Conservation (phyloP, 345 rosid genomes). For the Theobroma cacao region DNA sequence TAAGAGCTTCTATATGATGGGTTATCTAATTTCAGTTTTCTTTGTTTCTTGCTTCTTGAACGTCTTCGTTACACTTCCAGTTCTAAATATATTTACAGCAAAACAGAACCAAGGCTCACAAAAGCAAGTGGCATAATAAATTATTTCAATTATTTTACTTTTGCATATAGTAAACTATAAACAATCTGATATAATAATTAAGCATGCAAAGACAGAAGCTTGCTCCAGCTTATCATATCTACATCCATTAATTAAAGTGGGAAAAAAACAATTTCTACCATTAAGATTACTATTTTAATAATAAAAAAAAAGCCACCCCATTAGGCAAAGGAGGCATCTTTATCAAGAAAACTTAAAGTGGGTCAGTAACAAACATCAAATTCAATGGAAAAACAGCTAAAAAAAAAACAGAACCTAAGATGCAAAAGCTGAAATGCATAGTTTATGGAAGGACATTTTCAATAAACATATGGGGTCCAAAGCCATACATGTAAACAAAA, state of each 20-base stretch:
- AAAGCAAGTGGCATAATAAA: conserved; percentile 4
- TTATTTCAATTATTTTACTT: neutral
- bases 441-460: neutral
- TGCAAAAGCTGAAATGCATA: neutral
- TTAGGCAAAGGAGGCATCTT: neutral
- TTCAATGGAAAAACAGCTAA: neutral
- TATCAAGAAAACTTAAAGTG: neutral
- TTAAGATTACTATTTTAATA: neutral
- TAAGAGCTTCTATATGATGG: neutral
- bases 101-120: neutral
- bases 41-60: neutral
- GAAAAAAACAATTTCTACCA: neutral
- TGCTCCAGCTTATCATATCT: neutral
- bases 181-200: neutral
- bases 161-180: neutral
- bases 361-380: neutral
- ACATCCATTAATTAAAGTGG: neutral
- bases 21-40: neutral
- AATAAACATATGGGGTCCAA: neutral
- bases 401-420: neutral
- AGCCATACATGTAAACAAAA: neutral
- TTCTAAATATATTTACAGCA: neutral
- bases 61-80: neutral
- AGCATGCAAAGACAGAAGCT: neutral
- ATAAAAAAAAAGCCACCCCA: neutral